phyloP scores from a whole-genome alignment of 192 early-diverging fungal genomes.

The Backusella psychrophila region DNA sequence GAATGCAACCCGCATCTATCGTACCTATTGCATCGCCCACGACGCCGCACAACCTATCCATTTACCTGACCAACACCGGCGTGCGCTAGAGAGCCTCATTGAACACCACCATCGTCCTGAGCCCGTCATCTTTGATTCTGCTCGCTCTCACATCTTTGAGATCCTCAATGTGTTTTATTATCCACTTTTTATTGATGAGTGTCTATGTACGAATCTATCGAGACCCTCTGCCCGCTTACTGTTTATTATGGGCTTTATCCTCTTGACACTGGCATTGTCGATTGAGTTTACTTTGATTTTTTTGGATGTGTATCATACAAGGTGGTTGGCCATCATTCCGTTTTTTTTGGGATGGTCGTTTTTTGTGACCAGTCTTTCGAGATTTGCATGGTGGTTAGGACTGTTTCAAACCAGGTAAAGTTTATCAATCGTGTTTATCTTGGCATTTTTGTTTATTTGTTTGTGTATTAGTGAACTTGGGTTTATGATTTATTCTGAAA shows the following conservation, averaged over 20 bases:
- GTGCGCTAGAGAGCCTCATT: slow-evolving; percentile 36
- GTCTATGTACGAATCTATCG: slow-evolving; percentile 38
- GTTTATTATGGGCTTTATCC: slow-evolving; percentile 22
- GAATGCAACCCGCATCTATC: slow-evolving; percentile 36
- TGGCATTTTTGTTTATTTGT: not conserved
- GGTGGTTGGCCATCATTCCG: slow-evolving; percentile 36
- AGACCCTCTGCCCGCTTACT: slow-evolving; percentile 3
- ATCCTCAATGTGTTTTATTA: slow-evolving; percentile 47
- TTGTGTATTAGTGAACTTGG: slow-evolving; percentile 16
- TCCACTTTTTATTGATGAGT: slow-evolving; percentile 37
- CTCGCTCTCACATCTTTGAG: slow-evolving; percentile 41
- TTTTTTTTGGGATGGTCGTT: slow-evolving; percentile 36
- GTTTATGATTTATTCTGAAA: slow-evolving; percentile 17
- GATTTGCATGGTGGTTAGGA: slow-evolving; percentile 36
- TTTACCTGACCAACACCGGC: slow-evolving; percentile 38
- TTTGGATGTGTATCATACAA: slow-evolving; percentile 10
- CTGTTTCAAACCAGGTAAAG: slow-evolving; percentile 33
- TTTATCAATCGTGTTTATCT: not conserved
- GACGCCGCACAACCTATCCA: slow-evolving; percentile 33
- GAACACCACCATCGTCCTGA: slow-evolving; percentile 38
- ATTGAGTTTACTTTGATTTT: slow-evolving; percentile 41
- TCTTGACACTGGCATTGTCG: slow-evolving; percentile 32
- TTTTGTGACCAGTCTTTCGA: slow-evolving; percentile 31
- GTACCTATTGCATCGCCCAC: slow-evolving; percentile 28
- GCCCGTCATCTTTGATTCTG: slow-evolving; percentile 42